phyloP scores from a whole-genome alignment of 2,329 filamentous ascomycete species.

The Fusarium brachygibbosum region DNA sequence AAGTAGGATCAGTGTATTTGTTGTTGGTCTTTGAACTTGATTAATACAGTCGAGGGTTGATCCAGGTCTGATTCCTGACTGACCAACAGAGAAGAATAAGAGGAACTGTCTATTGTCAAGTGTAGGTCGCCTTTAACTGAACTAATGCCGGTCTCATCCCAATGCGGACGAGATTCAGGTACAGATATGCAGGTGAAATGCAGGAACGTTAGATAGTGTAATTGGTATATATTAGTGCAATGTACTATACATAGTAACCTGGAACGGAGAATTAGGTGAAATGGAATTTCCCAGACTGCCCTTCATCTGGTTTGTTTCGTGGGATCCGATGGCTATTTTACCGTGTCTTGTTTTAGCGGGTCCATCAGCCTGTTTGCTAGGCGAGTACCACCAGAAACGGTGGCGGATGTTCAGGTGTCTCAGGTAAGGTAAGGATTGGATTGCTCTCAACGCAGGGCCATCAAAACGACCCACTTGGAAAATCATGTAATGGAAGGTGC shows the following conservation, averaged over 20 bases:
- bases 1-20: conserved; percentile 25
- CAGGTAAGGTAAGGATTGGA: conserved; percentile 22
- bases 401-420: conserved; percentile 40
- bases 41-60: neutral
- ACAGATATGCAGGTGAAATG: conserved; percentile 12
- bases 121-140: neutral
- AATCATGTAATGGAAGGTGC: conserved; percentile 3
- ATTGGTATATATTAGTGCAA: neutral
- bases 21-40: conserved; percentile 1
- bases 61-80: neutral
- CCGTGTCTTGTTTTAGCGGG: conserved; percentile 36
- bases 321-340: conserved; percentile 37
- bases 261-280: conserved; percentile 3
- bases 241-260: conserved; percentile 6
- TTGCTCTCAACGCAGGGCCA: conserved; percentile 14
- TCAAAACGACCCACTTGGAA: neutral
- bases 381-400: conserved; percentile 29
- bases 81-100: neutral
- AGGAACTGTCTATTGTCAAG: too few relatives aligned
- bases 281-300: conserved; percentile 21
- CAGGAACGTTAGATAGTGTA: neutral
- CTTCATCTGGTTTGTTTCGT: conserved; percentile 41
- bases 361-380: conserved; percentile 3
- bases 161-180: conserved; percentile 36
- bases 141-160: conserved; percentile 25